A percentile compares a stretch with the other conserved stretches of the same genome.
Evolutionary conservation across 495 filamentous ascomycete species (phyloP).

Genomic region (Saxophila tyrrhenica): DNA sequence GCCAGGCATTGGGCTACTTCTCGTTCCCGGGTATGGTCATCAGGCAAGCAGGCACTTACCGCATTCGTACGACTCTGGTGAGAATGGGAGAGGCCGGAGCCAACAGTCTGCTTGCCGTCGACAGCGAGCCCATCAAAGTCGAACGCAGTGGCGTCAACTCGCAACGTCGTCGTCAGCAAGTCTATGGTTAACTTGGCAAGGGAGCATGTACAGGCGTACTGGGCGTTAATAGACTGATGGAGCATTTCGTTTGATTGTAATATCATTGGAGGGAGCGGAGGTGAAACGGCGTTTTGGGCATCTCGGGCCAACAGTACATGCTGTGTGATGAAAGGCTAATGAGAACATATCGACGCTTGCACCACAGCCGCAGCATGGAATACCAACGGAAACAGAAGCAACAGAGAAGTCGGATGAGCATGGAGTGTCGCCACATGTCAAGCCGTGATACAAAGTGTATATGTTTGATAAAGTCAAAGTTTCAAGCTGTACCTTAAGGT

Average conservation of each 20-base stretch:
- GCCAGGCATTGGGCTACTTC: conserved; percentile 24
- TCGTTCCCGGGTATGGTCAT: conserved; percentile 27
- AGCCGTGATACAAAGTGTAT: too few relatives aligned
- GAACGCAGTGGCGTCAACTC: conserved; percentile 14
- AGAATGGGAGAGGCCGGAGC: conserved; percentile 21
- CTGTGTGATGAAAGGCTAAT: neutral
- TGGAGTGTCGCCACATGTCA: too few relatives aligned
- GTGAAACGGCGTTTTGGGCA: neutral
- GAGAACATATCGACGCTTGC: too few relatives aligned
- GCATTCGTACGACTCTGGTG: conserved; percentile 26
- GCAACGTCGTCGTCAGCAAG: conserved; percentile 5
- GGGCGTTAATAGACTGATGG: neutral
- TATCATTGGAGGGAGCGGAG: neutral
- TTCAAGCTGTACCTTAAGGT: too few relatives aligned
- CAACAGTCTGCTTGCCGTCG: conserved; percentile 20
- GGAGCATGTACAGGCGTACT: neutral
- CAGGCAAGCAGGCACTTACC: conserved; percentile 25
- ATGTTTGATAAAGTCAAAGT: too few relatives aligned
- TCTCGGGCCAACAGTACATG: neutral
- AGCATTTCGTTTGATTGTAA: neutral
- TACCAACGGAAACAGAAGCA: too few relatives aligned
- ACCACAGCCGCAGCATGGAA: too few relatives aligned
- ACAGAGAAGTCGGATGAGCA: too few relatives aligned
- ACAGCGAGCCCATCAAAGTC: conserved; percentile 27
- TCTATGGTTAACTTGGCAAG: conserved; percentile 2